These are phyloP conservation scores for Scedosporium dehoogii DNA, from an alignment of 2,329 filamentous ascomycete species.

Conservation along the genomic window DNA sequence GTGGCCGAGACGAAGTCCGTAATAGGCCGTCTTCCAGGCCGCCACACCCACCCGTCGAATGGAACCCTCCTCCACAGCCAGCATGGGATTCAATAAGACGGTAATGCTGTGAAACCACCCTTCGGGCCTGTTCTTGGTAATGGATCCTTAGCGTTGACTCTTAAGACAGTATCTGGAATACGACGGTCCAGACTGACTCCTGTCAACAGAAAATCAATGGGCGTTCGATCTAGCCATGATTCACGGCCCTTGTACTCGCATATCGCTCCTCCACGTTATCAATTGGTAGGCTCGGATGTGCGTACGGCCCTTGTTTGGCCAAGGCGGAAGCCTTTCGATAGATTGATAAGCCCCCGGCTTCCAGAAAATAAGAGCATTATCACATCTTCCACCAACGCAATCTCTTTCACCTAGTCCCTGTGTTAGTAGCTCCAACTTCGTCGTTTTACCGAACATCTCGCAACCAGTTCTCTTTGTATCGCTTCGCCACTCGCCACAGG, in stretches of 20 bases:
- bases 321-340: neutral
- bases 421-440: neutral
- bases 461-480: neutral
- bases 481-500: neutral
- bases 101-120: neutral
- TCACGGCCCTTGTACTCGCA: neutral
- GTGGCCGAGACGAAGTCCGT: neutral
- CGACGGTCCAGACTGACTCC: neutral
- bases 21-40: too few species aligned
- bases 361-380: neutral
- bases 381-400: neutral
- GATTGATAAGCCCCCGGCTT: neutral
- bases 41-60: neutral
- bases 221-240: neutral
- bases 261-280: too few species aligned
- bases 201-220: neutral
- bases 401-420: neutral
- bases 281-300: too few species aligned
- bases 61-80: neutral
- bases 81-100: neutral
- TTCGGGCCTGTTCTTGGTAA: neutral
- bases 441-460: neutral
- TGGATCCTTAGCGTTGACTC: neutral
- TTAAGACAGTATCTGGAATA: neutral
- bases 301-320: neutral